Evolutionary conservation across 129 eudicot species (phyloP), one percentile per base, ranked within the genome.

Genomic region (Calendula officinalis): DNA sequence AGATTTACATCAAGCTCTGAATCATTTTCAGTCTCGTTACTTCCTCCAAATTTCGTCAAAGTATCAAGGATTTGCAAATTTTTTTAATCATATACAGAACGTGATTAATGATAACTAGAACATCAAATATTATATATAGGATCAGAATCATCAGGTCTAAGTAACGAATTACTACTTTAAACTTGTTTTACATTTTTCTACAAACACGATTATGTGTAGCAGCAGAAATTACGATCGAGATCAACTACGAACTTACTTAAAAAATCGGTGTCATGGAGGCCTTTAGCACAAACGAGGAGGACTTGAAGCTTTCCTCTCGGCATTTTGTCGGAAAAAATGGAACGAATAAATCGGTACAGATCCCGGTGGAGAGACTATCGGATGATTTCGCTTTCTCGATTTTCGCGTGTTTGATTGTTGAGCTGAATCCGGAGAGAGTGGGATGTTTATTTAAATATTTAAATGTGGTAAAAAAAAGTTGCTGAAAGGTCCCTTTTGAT

Each of bases 211-310:
- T 17, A 15, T 9, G 4, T 45, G 22, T 5, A 70, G 16, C 17
- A 27, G 5, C 8, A 12, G 52, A 59, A 16, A 9, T 17, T 12
- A 45, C 5, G 41, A 69, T 54, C 40, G 32, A 56, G 55, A 42
- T 62, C 8, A 48, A 68, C 2, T 3, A 35, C 5, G 6, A 13
- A 74, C 86, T 74, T 83, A 86, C 95, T 39, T 4, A 83, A 84
- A 55, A 83, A 77, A 72, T 86, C 95, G 41, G 89, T 22, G 85
- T 86, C 81, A 34, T 83, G 81, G 48, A 86, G 95, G 62, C 95
- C 89, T 78, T 86, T 86, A 59, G 95, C 95, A 15, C 78, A 50
- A 6, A 80, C 84, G 49, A 86, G 84, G 16, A 74, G 75, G 45
- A 86, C 95, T 54, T 83, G 81, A 16, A 86, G 84, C 60, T 73